Percentiles rank a stretch among this genome's conserved stretches.
Conservation (phyloP, 2,329 filamentous ascomycete genomes). For the Penicillium sp. region DNA sequence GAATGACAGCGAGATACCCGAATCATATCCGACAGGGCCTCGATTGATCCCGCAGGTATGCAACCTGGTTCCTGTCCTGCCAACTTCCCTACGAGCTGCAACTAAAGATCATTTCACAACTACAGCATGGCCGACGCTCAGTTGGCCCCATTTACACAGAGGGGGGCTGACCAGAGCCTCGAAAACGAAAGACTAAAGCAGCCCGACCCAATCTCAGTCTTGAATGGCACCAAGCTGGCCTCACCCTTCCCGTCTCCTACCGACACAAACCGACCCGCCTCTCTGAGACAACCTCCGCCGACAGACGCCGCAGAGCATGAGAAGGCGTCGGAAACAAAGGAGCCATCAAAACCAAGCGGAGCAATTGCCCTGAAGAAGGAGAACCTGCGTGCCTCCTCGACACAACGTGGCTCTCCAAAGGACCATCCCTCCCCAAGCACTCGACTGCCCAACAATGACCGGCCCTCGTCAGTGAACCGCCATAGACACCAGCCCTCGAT, state of each 20-base stretch:
- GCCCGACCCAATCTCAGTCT: conserved; percentile 29
- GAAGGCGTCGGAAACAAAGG: conserved; percentile 7
- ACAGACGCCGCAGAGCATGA: conserved; percentile 25
- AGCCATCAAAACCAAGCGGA: conserved; percentile 15
- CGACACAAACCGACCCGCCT: conserved; percentile 29
- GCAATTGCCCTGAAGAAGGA: conserved; percentile 20
- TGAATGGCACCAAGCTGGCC: conserved; percentile 32
- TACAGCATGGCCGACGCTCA: conserved; percentile 36
- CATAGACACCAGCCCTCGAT: conserved; percentile 36
- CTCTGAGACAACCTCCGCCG: conserved; percentile 25
- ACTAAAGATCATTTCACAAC: conserved; percentile 25
- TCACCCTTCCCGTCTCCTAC: conserved; percentile 41
- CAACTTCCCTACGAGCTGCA: conserved; percentile 20
- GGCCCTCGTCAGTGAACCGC: conserved; percentile 28
- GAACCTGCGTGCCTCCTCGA: conserved; percentile 20
- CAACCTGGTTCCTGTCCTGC: conserved; percentile 12
- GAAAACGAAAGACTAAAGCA: conserved; percentile 29
- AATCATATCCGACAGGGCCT: conserved; percentile 25
- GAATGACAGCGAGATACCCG: conserved; percentile 22
- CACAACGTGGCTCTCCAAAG: conserved; percentile 27
- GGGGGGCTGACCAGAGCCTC: conserved; percentile 26
- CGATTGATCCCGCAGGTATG: conserved; percentile 33
- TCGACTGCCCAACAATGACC: conserved; percentile 36
- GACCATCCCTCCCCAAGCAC: conserved; percentile 33
- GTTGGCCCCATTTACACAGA: conserved; percentile 28